Evolutionary conservation across 75 land plant genomes (phyloP), one percentile per base, ranked within the genome.

Genomic region (Gnetum montanum): DNA sequence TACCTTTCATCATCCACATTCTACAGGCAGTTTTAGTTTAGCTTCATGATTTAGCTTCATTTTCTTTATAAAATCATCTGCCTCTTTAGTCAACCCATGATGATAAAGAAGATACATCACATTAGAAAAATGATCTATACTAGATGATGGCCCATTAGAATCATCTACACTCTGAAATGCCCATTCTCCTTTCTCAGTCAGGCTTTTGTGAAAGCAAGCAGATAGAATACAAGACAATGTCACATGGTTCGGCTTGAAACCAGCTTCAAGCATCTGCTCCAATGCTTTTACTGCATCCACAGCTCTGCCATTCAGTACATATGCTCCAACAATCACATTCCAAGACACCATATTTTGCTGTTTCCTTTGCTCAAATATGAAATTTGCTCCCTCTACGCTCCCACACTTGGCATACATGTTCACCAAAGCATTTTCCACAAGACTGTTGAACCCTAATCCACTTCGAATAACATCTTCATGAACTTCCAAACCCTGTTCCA

Each of bases 361-460:
- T n/a, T 20, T 22, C 34, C 56, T 36, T 37, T 56, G 30, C 25
- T 58, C 44, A 58, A 63, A 63, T 45, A 63, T n/a, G 13, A 4
- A 16, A 18, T 10, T 19, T 35, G 66, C 66, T 26, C 31, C 25
- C 28, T 4, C 33, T 29, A 63, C 22, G 62, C 1, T 26, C 6
- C 61, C 66, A 43, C 63, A 63, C 30, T 63, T 63, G 27, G 45
- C 63, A 63, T 63, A 63, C 45, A 58, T 58, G 29, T 63, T 25
- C 11, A 63, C 37, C 11, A 63, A 34, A 36, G 66, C 65, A 27
- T 34, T 58, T 43, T 24, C 46, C 20, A 63, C 23, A 22, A 63
- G 15, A 10, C 35, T 20, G 6, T 63, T 62, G n/a, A 29, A 19
- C 34, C 40, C 63, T 6, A 59, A 28, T 12, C 54, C 43, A 38